Conservation (phyloP, 495 filamentous ascomycete species). For the Penicillium goetzii region DNA sequence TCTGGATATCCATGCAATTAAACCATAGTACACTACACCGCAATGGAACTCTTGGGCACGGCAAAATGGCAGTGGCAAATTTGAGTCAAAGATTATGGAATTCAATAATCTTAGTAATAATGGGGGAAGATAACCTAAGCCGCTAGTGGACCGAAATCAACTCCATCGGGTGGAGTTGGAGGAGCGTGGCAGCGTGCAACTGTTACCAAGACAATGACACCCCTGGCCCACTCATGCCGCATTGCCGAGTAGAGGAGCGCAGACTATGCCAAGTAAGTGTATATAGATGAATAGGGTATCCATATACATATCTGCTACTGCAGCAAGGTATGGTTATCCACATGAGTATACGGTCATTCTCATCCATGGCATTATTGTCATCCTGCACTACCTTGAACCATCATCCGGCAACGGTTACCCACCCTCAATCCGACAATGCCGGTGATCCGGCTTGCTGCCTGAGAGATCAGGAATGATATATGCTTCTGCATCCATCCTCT, state of each 20-base stretch:
- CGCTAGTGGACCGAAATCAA: neutral
- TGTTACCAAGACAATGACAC: neutral
- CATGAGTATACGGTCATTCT: neutral
- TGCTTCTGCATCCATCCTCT: neutral
- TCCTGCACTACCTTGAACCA: neutral
- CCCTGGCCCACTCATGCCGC: neutral
- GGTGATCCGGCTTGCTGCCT: neutral
- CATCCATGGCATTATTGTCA: neutral
- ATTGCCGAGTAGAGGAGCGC: constrained; percentile 3
- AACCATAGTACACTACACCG: neutral
- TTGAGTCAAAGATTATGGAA: neutral
- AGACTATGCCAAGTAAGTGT: neutral
- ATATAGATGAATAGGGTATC: too few relatives aligned
- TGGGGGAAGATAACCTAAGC: neutral
- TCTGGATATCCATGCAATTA: neutral
- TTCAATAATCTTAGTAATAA: too few relatives aligned
- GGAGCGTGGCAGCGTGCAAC: neutral
- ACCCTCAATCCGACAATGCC: neutral
- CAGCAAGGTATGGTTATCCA: neutral
- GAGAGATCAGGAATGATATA: neutral
- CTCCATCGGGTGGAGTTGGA: neutral
- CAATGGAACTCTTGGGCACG: neutral
- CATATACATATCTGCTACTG: neutral
- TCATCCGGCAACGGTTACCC: neutral
- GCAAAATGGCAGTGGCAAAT: constrained; percentile 3